Base-by-base conservation (phyloP, 2,329 filamentous ascomycete species). In the Sporothrix brasiliensis region DNA sequence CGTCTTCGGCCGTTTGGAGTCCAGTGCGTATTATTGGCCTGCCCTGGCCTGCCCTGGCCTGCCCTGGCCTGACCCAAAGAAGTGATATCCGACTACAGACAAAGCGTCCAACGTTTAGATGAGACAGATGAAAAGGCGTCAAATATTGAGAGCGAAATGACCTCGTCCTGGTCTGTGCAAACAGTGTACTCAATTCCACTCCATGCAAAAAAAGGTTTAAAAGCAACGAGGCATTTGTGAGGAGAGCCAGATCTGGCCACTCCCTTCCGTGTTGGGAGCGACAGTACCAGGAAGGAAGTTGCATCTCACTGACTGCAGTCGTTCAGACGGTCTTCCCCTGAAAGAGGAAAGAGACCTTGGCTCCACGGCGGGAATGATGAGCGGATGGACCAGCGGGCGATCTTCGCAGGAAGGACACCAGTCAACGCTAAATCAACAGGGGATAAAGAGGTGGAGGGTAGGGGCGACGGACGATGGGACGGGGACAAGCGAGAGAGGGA, bases 361-460 rank as follows among this genome's bases (percentile, higher is more conserved):
- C n/a, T 27, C 24, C 47, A 39, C 50, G 34, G 19, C n/a, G 4
- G 34, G 50, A 30, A 44, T 54, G 19, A 21, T 34, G 63, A 66
- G 47, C 63, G 47, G 63, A 52, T 66, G 63, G 63, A 14, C 63
- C 27, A 66, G 63, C 63, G 63, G 49, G 49, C 49, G 63, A 67
- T 67, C 63, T 27, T 58, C 66, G 50, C 21, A 68, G 66, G 47
- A 68, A 30, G 49, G 65, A 67, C 63, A 54, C n/a, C 41, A 50
- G 44, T 24, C 61, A 30, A 44, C 61, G 61, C 61, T 65, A 65
- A 65, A 50, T 30, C n/a, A 39, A 56, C 21, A 30, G 27, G 50
- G 47, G 39, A 44, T 21, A n/a, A n/a, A n/a, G 27, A 30, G 4
- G 58, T 47, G 21, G 39, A 47, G 27, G n/a, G 58, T 2, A 52